Evolutionary conservation across 176 grass and related monocot species (phyloP).

Genomic region (Rhynchospora pubera): DNA sequence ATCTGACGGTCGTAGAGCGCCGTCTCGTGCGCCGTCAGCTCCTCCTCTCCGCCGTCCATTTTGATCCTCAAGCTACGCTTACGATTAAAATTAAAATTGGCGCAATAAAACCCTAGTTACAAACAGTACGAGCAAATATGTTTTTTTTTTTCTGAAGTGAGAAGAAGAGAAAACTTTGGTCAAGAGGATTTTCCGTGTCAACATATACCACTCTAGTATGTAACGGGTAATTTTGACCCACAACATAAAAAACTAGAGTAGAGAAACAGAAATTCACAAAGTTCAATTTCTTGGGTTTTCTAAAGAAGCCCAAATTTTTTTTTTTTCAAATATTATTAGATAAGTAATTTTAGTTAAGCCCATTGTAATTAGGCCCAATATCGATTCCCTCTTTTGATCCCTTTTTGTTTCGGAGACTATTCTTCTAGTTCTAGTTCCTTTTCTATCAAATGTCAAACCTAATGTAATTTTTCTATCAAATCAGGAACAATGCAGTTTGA

Average conservation of each 20-base stretch:
- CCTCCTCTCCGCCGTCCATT: conserved; percentile 38
- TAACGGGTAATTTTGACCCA: not conserved
- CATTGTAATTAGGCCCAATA: not conserved
- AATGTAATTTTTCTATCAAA: no score
- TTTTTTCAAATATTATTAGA: not conserved
- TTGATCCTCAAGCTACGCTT: not conserved
- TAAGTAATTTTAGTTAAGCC: not conserved
- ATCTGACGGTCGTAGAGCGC: conserved; percentile 98
- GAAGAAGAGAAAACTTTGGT: not conserved
- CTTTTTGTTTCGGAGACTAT: not conserved
- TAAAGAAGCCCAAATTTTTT: not conserved
- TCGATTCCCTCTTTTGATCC: not conserved
- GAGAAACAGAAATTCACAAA: not conserved
- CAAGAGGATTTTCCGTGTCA: not conserved
- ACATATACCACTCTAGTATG: not conserved
- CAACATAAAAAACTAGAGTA: not conserved
- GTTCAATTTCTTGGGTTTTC: no score
- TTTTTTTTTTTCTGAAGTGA: not conserved
- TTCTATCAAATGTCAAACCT: not conserved
- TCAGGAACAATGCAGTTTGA: not conserved
- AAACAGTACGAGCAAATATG: not conserved
- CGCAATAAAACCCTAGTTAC: conserved; percentile 9
- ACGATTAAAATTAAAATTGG: not conserved
- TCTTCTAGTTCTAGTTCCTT: not conserved
- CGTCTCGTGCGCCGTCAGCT: conserved; percentile 87